These are phyloP conservation scores for Russula sp. DNA, from an alignment of 768 basidiomycete species.

Conservation along the genomic window DNA sequence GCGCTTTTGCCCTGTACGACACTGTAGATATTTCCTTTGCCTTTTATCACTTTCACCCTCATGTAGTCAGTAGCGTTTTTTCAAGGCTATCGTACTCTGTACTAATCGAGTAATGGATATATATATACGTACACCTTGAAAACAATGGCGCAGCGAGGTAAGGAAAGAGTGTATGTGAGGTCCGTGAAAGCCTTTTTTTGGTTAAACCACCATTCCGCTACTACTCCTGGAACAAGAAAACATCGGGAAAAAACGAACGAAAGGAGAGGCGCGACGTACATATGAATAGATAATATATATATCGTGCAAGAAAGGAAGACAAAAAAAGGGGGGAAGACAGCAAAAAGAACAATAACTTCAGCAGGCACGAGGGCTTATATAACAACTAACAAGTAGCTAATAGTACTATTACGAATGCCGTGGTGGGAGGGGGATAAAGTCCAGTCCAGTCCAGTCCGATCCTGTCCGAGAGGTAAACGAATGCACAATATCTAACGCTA, in stretches of 20 bases:
- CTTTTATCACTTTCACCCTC: background rate
- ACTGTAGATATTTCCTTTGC: background rate
- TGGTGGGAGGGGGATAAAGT: background rate
- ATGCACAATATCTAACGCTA: background rate
- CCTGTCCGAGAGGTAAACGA: background rate
- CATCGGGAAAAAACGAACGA: background rate
- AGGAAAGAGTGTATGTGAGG: background rate
- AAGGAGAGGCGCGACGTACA: constrained; percentile 8
- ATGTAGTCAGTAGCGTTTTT: constrained; percentile 13
- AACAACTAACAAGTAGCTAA: constrained; percentile 1
- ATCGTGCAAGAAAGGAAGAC: background rate
- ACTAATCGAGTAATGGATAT: constrained; percentile 13
- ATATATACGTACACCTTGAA: background rate
- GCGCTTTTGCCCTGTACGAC: too few species aligned
- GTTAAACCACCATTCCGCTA: constrained; percentile 7
- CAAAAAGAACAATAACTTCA: background rate
- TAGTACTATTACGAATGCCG: background rate
- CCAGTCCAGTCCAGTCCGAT: background rate
- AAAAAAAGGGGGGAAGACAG: background rate
- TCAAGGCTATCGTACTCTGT: background rate
- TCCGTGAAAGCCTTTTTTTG: constrained; percentile 4
- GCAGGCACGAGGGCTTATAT: background rate
- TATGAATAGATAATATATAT: constrained; percentile 18
- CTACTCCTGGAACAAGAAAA: constrained; percentile 17
- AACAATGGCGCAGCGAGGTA: background rate